Evolutionary conservation across 73 alveolate genomes (phyloP).

Genomic region (Uronychia setigera): DNA sequence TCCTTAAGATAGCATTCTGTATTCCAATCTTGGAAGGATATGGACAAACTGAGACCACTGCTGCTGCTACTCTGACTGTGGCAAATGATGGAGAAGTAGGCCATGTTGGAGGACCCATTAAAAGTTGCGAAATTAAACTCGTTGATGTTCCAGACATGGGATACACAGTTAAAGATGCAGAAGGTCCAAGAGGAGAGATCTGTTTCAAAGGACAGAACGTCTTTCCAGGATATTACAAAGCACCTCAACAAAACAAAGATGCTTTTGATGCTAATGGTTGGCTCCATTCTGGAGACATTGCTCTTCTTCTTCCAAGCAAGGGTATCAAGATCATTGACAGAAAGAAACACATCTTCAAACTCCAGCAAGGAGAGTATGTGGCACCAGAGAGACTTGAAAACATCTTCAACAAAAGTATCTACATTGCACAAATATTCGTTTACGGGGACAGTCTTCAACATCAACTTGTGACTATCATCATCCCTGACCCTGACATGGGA

Average conservation of each 20-base stretch:
- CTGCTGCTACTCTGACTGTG: conserved; percentile 71
- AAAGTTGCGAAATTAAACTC: conserved; percentile 72
- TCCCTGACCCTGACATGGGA: conserved; percentile 78
- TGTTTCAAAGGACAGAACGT: conserved; percentile 93
- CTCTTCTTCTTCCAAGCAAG: conserved; percentile 78
- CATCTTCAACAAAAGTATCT: conserved; percentile 68
- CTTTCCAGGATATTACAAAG: conserved; percentile 87
- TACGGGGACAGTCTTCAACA: conserved; percentile 92
- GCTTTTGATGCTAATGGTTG: conserved; percentile 92
- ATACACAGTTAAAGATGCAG: conserved; percentile 79
- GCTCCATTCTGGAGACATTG: conserved; percentile 98
- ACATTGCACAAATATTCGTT: conserved; percentile 89
- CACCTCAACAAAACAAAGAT: conserved; percentile 89
- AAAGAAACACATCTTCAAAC: conserved; percentile 87
- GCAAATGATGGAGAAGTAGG: conserved; percentile 74
- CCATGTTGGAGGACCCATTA: conserved; percentile 83
- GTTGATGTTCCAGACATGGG: conserved; percentile 88
- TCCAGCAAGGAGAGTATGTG: conserved; percentile 94
- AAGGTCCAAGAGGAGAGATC: conserved; percentile 94
- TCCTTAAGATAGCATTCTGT: conserved; percentile 77
- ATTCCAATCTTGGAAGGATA: conserved; percentile 88
- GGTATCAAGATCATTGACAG: conserved; percentile 84
- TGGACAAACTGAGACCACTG: conserved; percentile 95
- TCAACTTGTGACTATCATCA: conserved; percentile 86
- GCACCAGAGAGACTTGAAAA: conserved; percentile 97